phyloP scores from a whole-genome alignment of 1,284 basidiomycete species.

The Malassezia pachydermatis region DNA sequence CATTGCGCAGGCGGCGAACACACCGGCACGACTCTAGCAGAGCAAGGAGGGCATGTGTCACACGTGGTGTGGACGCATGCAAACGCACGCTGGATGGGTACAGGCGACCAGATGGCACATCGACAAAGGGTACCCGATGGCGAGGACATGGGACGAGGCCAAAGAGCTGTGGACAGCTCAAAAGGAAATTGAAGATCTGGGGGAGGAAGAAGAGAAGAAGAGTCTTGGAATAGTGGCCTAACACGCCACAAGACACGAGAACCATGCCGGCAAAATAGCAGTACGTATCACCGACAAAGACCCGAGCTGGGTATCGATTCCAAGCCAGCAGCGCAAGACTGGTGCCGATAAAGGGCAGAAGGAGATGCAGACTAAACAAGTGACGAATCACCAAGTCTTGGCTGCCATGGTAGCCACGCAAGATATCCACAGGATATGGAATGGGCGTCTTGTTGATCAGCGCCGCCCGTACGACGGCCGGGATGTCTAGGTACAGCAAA shows the following conservation, averaged over 20 bases:
- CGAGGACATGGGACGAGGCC: slow-evolving; percentile 84
- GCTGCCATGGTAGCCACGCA: slow-evolving; percentile 25
- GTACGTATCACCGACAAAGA: slow-evolving; percentile 91
- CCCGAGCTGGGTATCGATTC: slow-evolving; percentile 68
- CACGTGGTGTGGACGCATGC: neutral
- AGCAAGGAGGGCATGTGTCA: slow-evolving; percentile 14
- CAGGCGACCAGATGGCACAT: neutral
- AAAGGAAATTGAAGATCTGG: slow-evolving; percentile 91
- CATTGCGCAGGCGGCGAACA: slow-evolving; percentile 24
- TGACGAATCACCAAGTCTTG: slow-evolving; percentile 75
- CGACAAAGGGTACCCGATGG: slow-evolving; percentile 66
- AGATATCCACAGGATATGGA: slow-evolving; percentile 51
- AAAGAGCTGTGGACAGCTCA: slow-evolving; percentile 90
- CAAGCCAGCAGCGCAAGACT: slow-evolving; percentile 61
- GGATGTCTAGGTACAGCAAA: slow-evolving; percentile 58
- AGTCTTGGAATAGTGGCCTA: slow-evolving; percentile 91
- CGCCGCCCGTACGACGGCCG: slow-evolving; percentile 25
- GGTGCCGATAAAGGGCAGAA: slow-evolving; percentile 83
- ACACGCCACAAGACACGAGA: slow-evolving; percentile 34
- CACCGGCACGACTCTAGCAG: slow-evolving; percentile 17
- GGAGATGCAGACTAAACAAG: slow-evolving; percentile 87
- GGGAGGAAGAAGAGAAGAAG: slow-evolving; percentile 92
- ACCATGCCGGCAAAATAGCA: slow-evolving; percentile 75
- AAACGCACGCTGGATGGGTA: slow-evolving; percentile 14
- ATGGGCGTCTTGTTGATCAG: neutral